Conservation (phyloP, 306 rosid genomes). For the Purshia tridentata region DNA sequence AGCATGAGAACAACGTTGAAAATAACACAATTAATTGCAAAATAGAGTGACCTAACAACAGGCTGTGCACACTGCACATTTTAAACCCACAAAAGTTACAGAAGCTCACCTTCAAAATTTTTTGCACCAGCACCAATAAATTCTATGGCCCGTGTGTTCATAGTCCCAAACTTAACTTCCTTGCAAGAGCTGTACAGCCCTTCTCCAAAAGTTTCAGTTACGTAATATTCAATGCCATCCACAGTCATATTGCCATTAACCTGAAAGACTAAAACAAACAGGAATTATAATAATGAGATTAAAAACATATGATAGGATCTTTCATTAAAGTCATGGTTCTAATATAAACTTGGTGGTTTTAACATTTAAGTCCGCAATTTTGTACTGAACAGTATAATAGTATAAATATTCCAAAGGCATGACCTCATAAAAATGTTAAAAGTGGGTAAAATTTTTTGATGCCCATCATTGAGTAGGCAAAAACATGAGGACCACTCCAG, state of each 20-base stretch:
- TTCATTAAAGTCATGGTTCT: background rate
- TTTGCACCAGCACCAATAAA: slow-evolving; percentile 91
- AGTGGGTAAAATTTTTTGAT: background rate
- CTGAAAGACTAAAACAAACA: slow-evolving; percentile 33
- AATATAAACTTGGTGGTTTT: background rate
- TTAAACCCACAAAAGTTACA: slow-evolving; percentile 21
- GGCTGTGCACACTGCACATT: slow-evolving; percentile 3
- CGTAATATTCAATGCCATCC: slow-evolving; percentile 74
- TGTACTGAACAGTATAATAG: background rate
- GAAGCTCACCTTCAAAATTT: slow-evolving; percentile 61
- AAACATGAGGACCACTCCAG: background rate
- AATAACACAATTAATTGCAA: slow-evolving; percentile 11
- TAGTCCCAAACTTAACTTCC: slow-evolving; percentile 97
- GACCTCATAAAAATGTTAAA: slow-evolving; percentile 6
- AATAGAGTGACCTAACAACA: slow-evolving; percentile 21
- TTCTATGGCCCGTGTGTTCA: slow-evolving; percentile 94
- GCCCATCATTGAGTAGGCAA: background rate
- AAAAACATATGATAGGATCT: background rate
- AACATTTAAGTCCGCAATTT: background rate
- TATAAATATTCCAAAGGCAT: background rate
- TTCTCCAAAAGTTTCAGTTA: slow-evolving; percentile 63
- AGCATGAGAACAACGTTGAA: background rate
- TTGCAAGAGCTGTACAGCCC: slow-evolving; percentile 77
- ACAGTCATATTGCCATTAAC: slow-evolving; percentile 72
- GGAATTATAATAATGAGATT: background rate